These are phyloP conservation scores for Amanita muscaria DNA, from an alignment of 768 basidiomycete genomes.

Conservation along the genomic window DNA sequence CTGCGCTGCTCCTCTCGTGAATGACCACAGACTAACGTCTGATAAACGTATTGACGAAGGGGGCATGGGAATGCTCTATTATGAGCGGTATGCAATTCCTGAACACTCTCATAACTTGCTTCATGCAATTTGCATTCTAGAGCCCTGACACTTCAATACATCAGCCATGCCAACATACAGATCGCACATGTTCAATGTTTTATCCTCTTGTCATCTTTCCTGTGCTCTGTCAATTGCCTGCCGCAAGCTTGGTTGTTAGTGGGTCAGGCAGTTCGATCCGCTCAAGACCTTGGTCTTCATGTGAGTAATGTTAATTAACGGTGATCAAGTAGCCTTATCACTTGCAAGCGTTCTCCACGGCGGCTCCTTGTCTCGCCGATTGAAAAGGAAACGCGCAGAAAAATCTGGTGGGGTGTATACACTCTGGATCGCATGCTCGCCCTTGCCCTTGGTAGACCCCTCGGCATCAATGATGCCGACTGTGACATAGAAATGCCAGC, in stretches of 20 bases:
- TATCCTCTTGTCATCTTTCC: slow-evolving; percentile 80
- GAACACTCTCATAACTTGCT: slow-evolving; percentile 10
- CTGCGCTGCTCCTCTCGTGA: slow-evolving; percentile 72
- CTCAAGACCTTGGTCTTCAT: slow-evolving; percentile 88
- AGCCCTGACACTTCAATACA: slow-evolving; percentile 85
- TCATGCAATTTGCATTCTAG: slow-evolving; percentile 22
- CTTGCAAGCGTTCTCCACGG: slow-evolving; percentile 66
- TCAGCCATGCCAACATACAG: slow-evolving; percentile 81
- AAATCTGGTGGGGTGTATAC: slow-evolving; percentile 95
- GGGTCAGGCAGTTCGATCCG: slow-evolving; percentile 83
- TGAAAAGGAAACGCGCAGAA: slow-evolving; percentile 83
- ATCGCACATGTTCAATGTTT: slow-evolving; percentile 86
- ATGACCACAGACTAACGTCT: slow-evolving; percentile 56
- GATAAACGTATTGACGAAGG: slow-evolving; percentile 61
- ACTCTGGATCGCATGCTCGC: slow-evolving; percentile 89
- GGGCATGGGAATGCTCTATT: slow-evolving; percentile 85
- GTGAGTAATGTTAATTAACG: slow-evolving; percentile 37
- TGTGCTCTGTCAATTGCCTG: slow-evolving; percentile 88
- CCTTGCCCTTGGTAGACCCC: slow-evolving; percentile 78
- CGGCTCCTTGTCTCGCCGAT: slow-evolving; percentile 59
- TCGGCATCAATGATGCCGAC: slow-evolving; percentile 83
- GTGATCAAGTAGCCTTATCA: slow-evolving; percentile 13
- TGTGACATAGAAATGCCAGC: slow-evolving; percentile 84
- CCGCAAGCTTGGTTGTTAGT: slow-evolving; percentile 92
- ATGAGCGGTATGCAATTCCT: slow-evolving; percentile 58